These are phyloP conservation scores for Eragrostis tef DNA, from an alignment of 202 grass and related monocot genomes.

Conservation along the genomic window DNA sequence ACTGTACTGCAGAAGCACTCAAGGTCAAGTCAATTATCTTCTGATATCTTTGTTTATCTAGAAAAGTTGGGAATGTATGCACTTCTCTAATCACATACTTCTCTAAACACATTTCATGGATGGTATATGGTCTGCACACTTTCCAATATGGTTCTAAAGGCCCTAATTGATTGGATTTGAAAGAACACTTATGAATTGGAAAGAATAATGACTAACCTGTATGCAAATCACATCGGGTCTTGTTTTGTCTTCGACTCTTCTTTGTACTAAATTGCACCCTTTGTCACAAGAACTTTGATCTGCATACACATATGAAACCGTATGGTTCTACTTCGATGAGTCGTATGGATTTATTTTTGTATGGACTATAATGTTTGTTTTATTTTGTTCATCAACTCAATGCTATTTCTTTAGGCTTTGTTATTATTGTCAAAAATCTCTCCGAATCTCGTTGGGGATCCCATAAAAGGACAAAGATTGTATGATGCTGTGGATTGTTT, in stretches of 20 bases:
- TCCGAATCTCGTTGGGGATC: conserved; percentile 18
- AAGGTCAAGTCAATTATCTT: conserved; percentile 30
- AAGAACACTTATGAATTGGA: background rate
- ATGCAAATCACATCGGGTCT: background rate
- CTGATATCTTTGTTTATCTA: background rate
- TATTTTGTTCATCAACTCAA: background rate
- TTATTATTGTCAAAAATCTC: conserved; percentile 40
- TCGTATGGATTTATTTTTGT: background rate
- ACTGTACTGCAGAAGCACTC: conserved; percentile 47
- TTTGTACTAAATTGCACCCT: background rate
- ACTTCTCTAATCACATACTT: background rate
- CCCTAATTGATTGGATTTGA: background rate
- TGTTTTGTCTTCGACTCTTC: background rate
- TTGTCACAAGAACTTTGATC: background rate
- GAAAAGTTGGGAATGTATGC: background rate
- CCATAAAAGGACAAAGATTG: conserved; percentile 30
- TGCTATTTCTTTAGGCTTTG: conserved; percentile 30
- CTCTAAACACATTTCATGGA: background rate
- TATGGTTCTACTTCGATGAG: background rate
- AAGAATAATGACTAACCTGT: background rate
- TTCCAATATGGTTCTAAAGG: background rate
- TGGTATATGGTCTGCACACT: background rate
- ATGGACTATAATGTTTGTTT: background rate
- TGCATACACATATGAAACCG: background rate
- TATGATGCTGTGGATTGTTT: conserved; percentile 46